Evolutionary conservation across 345 rosid species (phyloP).

Genomic region (Pelargonium nanum): DNA sequence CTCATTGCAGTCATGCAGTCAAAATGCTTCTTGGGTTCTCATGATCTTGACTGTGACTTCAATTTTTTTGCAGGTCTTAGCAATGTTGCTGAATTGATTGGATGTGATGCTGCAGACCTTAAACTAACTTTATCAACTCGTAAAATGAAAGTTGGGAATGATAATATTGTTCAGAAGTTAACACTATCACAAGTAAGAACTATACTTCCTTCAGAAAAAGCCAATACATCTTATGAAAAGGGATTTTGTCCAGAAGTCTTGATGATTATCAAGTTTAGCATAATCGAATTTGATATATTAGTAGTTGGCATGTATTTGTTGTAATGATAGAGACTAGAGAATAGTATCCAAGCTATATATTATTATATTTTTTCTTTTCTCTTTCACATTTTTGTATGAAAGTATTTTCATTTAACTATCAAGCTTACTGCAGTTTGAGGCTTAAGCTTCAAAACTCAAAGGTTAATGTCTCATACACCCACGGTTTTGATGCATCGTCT

Average conservation of each 20-base stretch:
- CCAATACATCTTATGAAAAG: neutral
- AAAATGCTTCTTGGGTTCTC: neutral
- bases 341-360: neutral
- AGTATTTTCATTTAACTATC: neutral
- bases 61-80: slow-evolving; percentile 45
- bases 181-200: slow-evolving; percentile 68
- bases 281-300: neutral
- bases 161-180: slow-evolving; percentile 77
- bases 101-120: slow-evolving; percentile 55
- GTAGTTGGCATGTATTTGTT: neutral
- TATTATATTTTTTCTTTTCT: neutral
- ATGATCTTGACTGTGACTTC: neutral
- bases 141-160: slow-evolving; percentile 90
- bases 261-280: neutral
- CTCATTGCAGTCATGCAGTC: neutral
- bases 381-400: neutral
- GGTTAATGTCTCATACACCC: neutral
- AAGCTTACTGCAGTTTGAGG: neutral
- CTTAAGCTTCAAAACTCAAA: neutral
- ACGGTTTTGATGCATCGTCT: no score
- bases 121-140: slow-evolving; percentile 75
- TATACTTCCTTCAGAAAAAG: neutral
- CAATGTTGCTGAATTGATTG: slow-evolving; percentile 73
- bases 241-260: neutral
- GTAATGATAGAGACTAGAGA: neutral